phyloP scores from a whole-genome alignment of 306 rosid species.

The Bauhinia variegata region DNA sequence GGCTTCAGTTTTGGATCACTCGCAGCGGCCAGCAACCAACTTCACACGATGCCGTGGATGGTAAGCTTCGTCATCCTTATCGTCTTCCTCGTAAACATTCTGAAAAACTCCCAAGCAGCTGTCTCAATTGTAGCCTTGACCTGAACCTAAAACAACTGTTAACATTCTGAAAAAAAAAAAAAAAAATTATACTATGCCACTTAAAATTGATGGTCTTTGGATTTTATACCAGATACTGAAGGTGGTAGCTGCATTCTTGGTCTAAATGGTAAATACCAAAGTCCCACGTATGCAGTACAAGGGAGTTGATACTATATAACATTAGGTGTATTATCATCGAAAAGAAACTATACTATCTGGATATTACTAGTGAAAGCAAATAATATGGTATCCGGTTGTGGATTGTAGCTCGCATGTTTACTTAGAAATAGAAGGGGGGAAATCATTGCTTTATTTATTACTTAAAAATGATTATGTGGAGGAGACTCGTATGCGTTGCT shows the following conservation, averaged over 20 bases:
- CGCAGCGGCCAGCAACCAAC: constrained; percentile 75
- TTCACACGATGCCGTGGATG: constrained; percentile 97
- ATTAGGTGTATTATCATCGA: neutral
- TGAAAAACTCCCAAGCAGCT: neutral
- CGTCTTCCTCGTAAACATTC: neutral
- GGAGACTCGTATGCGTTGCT: neutral
- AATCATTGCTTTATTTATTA: neutral
- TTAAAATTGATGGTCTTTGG: neutral
- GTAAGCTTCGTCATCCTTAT: constrained; percentile 47
- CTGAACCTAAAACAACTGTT: neutral
- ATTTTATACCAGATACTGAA: neutral
- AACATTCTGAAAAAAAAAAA: neutral
- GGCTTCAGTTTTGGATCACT: constrained; percentile 82
- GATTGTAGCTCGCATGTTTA: constrained; percentile 2
- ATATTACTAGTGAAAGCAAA: neutral
- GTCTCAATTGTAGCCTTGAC: neutral
- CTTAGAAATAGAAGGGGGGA: constrained; percentile 1
- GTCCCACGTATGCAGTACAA: neutral
- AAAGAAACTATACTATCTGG: neutral
- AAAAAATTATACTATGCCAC: too few relatives aligned
- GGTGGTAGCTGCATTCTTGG: neutral
- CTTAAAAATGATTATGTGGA: too few relatives aligned
- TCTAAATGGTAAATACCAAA: neutral
- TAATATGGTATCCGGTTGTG: constrained; percentile 5
- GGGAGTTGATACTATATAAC: neutral